Conservation (phyloP, 176 grass and related monocot species). For the Avena sativa region DNA sequence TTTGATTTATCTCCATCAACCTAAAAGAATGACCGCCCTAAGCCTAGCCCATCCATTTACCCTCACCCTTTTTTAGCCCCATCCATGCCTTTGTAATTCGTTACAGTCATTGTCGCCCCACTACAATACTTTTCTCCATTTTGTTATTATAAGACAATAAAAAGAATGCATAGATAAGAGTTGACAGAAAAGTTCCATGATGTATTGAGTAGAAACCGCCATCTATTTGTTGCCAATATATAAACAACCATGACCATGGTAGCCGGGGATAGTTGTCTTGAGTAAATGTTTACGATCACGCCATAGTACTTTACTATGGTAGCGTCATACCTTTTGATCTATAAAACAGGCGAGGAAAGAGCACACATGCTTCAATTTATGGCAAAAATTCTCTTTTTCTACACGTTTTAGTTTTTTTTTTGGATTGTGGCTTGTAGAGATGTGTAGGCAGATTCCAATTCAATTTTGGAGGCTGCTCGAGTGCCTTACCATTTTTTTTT, state of each 20-base stretch:
- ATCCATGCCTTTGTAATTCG: too few species aligned
- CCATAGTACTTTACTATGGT: not conserved
- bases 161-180: not conserved
- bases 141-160: not conserved
- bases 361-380: not conserved
- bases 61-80: too few species aligned
- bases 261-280: not conserved
- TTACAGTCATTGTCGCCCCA: too few species aligned
- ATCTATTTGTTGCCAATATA: not conserved
- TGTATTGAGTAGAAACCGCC: not conserved
- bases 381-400: not conserved
- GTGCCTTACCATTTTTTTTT: not conserved
- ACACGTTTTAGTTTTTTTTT: not conserved
- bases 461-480: not conserved
- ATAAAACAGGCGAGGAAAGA: not conserved
- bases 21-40: too few species aligned
- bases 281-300: not conserved
- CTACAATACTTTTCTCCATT: too few species aligned
- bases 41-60: too few species aligned
- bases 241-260: not conserved
- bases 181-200: not conserved
- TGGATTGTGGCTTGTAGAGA: not conserved
- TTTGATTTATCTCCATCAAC: too few species aligned
- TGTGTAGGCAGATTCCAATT: not conserved
- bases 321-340: not conserved